Conservation (phyloP, 2,329 filamentous ascomycete species). For the Penicillium sp. region DNA sequence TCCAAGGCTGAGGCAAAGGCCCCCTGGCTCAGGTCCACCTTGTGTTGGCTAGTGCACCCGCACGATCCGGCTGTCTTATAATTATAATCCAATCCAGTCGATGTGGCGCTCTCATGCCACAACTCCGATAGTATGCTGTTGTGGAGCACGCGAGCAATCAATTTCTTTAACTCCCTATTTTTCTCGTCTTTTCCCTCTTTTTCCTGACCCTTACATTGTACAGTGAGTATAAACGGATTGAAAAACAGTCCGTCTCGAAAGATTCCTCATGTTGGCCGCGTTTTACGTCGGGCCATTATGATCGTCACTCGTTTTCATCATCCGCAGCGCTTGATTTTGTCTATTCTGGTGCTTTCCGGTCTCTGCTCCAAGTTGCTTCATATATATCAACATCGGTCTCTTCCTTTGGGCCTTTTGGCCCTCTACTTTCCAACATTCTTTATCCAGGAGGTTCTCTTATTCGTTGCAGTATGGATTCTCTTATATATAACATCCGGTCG, state of each 20-base stretch:
- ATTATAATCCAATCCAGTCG: background rate
- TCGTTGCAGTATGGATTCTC: conserved; percentile 20
- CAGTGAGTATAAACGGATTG: conserved; percentile 2
- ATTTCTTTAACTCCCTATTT: background rate
- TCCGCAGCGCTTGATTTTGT: conserved; percentile 27
- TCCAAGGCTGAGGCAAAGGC: background rate
- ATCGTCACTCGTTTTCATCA: conserved; percentile 19
- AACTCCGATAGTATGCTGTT: conserved; percentile 4
- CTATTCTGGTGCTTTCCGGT: conserved; percentile 24
- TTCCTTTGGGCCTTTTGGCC: conserved; percentile 19
- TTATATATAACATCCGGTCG: conserved; percentile 21
- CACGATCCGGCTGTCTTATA: conserved; percentile 1
- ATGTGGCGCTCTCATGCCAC: background rate
- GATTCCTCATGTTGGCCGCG: conserved; percentile 1
- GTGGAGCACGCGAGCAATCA: conserved; percentile 8
- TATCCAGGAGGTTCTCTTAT: conserved; percentile 24
- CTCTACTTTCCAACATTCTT: conserved; percentile 31
- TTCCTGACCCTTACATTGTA: background rate
- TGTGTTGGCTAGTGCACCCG: conserved; percentile 4
- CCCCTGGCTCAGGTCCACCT: conserved; percentile 1
- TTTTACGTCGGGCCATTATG: conserved; percentile 13
- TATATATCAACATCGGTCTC: conserved; percentile 24
- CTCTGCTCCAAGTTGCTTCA: conserved; percentile 28
- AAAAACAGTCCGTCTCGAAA: background rate
- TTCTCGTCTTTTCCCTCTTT: background rate